Percentiles rank a stretch among this genome's conserved stretches.
These are phyloP conservation scores for Panaeolus cyanescens DNA, from an alignment of 768 basidiomycete species.

Conservation along the genomic window DNA sequence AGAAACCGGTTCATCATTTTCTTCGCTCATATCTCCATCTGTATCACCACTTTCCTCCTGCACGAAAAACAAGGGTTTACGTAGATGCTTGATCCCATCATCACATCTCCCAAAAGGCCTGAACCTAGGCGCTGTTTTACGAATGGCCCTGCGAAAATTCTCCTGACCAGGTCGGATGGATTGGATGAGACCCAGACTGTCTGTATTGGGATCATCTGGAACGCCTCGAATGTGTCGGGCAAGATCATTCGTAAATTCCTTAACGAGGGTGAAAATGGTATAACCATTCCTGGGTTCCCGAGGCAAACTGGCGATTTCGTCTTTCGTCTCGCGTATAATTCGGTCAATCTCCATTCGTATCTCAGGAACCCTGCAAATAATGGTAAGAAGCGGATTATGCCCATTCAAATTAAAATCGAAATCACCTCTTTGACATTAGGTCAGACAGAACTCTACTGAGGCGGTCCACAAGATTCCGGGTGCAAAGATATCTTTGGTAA, in stretches of 20 bases:
- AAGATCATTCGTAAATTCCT: conserved; percentile 48
- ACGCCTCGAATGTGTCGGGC: conserved; percentile 51
- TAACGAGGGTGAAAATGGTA: conserved; percentile 54
- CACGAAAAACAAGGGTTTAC: conserved; percentile 32
- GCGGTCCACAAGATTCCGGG: conserved; percentile 55
- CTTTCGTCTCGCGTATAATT: conserved; percentile 40
- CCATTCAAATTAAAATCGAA: conserved; percentile 11
- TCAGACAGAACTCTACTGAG: conserved; percentile 65
- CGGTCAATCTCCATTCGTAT: conserved; percentile 60
- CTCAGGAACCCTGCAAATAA: conserved; percentile 53
- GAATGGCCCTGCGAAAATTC: conserved; percentile 35
- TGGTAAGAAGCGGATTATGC: not conserved
- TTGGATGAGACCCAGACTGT: conserved; percentile 50
- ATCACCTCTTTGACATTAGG: conserved; percentile 61
- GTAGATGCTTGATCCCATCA: conserved; percentile 14
- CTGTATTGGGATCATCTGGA: conserved; percentile 28
- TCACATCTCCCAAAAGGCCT: conserved; percentile 37
- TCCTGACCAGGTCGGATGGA: conserved; percentile 50
- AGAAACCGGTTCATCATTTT: not conserved
- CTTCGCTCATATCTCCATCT: not conserved
- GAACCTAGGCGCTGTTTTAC: conserved; percentile 53
- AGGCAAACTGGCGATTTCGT: conserved; percentile 36
- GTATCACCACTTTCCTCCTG: conserved; percentile 37
- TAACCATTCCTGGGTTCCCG: conserved; percentile 55
- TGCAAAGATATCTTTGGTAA: conserved; percentile 57